Evolutionary conservation across 768 basidiomycete genomes (phyloP), one percentile per base, ranked within the genome.

Genomic region (Pholiota molesta): DNA sequence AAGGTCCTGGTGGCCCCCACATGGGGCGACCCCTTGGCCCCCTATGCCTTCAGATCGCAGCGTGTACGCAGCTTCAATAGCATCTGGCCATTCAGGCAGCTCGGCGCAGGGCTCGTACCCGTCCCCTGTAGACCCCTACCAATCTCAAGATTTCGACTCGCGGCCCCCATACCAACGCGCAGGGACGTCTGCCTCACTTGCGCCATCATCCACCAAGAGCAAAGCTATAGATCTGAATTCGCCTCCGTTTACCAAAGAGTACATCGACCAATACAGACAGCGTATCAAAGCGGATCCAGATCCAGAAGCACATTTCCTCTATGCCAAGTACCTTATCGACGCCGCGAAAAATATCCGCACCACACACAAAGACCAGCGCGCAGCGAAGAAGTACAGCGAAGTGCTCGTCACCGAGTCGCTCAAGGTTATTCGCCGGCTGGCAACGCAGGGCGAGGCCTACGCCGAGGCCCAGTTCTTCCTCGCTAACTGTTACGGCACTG

Each of bases 271-370:
- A 72, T 99, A 99, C 77, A 92, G 97, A 19, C 90, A 92, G 60
- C 89, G 97, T 56, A 97, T 99, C 79, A 99, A 99, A 76, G 90
- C 87, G 29, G 97, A 99, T 75, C 96, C 96, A 2, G 97, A 99
- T 73, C 97, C 97, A 0, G 97, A 99, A 74, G 94, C 96, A 26
- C 97, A 99, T 73, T 99, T 98, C 74, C 80, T 91, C 26, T 99
- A 97, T 72, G 94, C 96, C n/a, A 98, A 97, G 77, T 99, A 99
- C 74, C 88, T 99, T 62, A 95, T 99, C 72, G 97, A 99, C 69
- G 97, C 97, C 31, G 97, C 97, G 14, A 95, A 93, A 78, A 90
- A 95, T 74, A 89, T 98, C 64, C 87, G 93, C 17, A 77, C 82
- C 10, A 81, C 85, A 29, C 84, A 87, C 7, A 88, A 83, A 66